These are phyloP conservation scores for Straminergon stramineum DNA, from an alignment of 225 moss, liverwort and hornwort genomes.

Conservation along the genomic window DNA sequence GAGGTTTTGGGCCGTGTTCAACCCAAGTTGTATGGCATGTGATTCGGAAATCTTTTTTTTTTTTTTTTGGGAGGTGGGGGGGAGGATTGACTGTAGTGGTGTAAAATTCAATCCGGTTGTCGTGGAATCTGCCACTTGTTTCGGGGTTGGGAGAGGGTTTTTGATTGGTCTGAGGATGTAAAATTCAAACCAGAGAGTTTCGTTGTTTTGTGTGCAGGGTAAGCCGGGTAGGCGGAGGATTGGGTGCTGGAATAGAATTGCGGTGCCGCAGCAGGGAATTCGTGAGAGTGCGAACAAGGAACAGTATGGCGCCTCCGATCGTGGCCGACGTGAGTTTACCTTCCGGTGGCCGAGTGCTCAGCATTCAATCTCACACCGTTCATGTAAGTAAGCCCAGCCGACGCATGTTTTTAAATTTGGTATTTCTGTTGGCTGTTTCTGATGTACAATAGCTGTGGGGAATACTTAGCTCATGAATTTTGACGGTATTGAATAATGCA, in stretches of 20 bases:
- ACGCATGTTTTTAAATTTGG: background rate
- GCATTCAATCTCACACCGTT: slow-evolving; percentile 97
- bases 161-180: background rate
- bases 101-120: background rate
- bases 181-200: background rate
- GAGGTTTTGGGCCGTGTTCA: background rate
- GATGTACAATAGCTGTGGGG: background rate
- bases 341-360: slow-evolving; percentile 66
- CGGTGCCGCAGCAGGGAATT: background rate
- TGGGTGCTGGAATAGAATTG: background rate
- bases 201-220: background rate
- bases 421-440: background rate
- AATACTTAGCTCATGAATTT: background rate
- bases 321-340: slow-evolving; percentile 11
- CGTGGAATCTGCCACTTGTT: background rate
- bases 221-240: background rate
- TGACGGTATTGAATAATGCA: background rate
- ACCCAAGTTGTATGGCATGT: background rate
- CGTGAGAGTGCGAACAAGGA: background rate
- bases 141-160: background rate
- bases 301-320: slow-evolving; percentile 21
- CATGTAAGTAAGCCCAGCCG: slow-evolving; percentile 33
- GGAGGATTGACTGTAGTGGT: background rate
- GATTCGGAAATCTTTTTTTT: no score
- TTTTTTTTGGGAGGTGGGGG: no score